Evolutionary conservation across 495 filamentous ascomycete species (phyloP).

Genomic region (Talaromyces liani): DNA sequence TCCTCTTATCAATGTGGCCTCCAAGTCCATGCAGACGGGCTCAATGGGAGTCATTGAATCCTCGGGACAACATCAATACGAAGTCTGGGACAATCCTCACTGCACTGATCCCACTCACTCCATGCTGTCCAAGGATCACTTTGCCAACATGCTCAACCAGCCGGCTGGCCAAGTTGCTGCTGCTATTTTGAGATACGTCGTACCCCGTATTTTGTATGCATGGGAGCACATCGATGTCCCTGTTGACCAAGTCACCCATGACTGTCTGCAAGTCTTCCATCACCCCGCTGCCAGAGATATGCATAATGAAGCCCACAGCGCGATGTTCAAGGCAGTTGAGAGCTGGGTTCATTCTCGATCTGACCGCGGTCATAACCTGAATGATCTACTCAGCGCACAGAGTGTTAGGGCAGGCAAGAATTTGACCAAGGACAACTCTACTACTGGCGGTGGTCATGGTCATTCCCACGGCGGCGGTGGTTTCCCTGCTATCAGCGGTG

Average conservation of each 20-base stretch:
- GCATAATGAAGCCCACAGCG: conserved; percentile 64
- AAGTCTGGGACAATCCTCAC: conserved; percentile 79
- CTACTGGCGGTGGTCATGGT: conserved; percentile 18
- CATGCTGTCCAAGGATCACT: conserved; percentile 93
- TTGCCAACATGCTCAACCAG: conserved; percentile 84
- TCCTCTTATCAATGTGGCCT: conserved; percentile 83
- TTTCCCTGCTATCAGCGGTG: conserved; percentile 20
- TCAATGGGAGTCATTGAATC: conserved; percentile 73
- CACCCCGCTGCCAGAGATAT: conserved; percentile 75
- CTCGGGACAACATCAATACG: conserved; percentile 77
- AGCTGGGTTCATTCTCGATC: conserved; percentile 63
- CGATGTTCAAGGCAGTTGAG: conserved; percentile 79
- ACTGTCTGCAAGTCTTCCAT: conserved; percentile 75
- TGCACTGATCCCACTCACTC: conserved; percentile 93
- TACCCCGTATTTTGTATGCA: conserved; percentile 79
- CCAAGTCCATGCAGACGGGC: conserved; percentile 72
- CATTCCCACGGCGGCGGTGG: conserved; percentile 28
- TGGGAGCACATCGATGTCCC: conserved; percentile 81
- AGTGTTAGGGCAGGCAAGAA: conserved; percentile 78
- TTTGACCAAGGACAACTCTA: conserved; percentile 30
- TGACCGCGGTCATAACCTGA: conserved; percentile 54
- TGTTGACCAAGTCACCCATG: conserved; percentile 68
- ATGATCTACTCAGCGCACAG: conserved; percentile 64
- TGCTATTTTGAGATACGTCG: conserved; percentile 71
- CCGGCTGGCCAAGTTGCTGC: conserved; percentile 78